Evolutionary conservation across 257 asterid genomes (phyloP).

Genomic region (Agastache rugosa): DNA sequence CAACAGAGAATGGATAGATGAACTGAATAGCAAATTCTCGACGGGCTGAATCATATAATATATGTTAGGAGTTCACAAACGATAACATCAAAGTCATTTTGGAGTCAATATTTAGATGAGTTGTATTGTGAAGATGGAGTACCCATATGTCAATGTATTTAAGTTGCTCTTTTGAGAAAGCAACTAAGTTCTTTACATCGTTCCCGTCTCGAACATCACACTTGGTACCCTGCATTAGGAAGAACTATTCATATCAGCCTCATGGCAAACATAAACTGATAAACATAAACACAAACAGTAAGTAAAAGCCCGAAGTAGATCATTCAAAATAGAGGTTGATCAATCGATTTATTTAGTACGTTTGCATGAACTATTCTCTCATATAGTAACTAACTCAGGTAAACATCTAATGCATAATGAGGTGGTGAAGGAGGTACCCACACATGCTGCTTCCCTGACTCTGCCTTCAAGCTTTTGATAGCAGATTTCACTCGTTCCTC

Average conservation of each 20-base stretch:
- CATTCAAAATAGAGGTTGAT: constrained; percentile 16
- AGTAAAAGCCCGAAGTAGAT: constrained; percentile 24
- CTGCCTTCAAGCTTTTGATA: constrained; percentile 60
- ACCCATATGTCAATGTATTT: constrained; percentile 92
- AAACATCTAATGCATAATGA: too few relatives aligned
- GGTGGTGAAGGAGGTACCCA: constrained; percentile 92
- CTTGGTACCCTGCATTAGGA: constrained; percentile 75
- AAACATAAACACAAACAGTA: too few relatives aligned
- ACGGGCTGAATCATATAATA: constrained; percentile 9
- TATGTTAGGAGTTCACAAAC: neutral
- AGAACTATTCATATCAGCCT: constrained; percentile 29
- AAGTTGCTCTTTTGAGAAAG: constrained; percentile 75
- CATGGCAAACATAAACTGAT: constrained; percentile 21
- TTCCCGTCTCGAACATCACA: constrained; percentile 86
- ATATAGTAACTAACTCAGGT: constrained; percentile 17
- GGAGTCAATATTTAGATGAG: neutral
- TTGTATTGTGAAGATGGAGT: constrained; percentile 35
- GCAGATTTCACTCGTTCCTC: constrained; percentile 86
- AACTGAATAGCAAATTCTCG: constrained; percentile 12
- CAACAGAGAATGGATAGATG: neutral
- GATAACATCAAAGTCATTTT: neutral
- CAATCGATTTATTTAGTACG: constrained; percentile 18
- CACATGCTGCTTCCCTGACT: constrained; percentile 98
- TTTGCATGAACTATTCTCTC: constrained; percentile 1
- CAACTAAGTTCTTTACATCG: constrained; percentile 75